These are phyloP conservation scores for Teunomyces kruisii DNA, from an alignment of 805 yeast species.

Conservation along the genomic window DNA sequence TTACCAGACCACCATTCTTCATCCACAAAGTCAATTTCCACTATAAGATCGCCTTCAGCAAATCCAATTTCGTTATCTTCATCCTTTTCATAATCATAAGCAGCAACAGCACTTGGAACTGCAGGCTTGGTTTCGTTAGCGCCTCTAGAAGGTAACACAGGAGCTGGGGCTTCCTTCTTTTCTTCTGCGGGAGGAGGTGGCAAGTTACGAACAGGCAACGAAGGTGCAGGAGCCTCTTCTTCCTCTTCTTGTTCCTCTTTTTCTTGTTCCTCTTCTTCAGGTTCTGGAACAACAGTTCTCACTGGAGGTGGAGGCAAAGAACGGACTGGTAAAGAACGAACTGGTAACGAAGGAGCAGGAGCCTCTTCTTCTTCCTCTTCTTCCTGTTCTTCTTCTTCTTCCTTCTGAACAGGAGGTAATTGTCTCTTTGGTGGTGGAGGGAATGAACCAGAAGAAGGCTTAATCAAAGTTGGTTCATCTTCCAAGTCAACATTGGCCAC, in stretches of 20 bases:
- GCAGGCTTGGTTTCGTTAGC: slow-evolving; percentile 4
- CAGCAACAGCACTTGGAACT: slow-evolving; percentile 62
- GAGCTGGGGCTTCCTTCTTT: slow-evolving; percentile 13
- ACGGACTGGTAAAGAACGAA: slow-evolving; percentile 16
- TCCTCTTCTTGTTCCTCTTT: slow-evolving; percentile 21
- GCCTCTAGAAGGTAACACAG: slow-evolving; percentile 14
- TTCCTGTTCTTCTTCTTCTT: slow-evolving; percentile 12
- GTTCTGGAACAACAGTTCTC: slow-evolving; percentile 7
- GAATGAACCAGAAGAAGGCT: slow-evolving; percentile 8
- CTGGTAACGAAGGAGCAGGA: slow-evolving; percentile 14
- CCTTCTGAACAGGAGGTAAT: slow-evolving; percentile 10
- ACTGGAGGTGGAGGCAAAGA: slow-evolving; percentile 14
- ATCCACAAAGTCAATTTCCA: slow-evolving; percentile 67
- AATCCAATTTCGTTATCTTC: slow-evolving; percentile 76
- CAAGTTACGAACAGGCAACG: slow-evolving; percentile 15
- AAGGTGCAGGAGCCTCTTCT: slow-evolving; percentile 12
- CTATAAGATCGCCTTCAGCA: slow-evolving; percentile 62
- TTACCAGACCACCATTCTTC: slow-evolving; percentile 70
- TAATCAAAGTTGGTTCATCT: slow-evolving; percentile 19
- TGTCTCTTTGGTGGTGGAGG: slow-evolving; percentile 19
- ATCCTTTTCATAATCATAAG: slow-evolving; percentile 73
- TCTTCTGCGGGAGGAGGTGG: slow-evolving; percentile 18
- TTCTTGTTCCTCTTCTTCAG: slow-evolving; percentile 21
- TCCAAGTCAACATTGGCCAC: background rate
- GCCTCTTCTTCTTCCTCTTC: slow-evolving; percentile 21